Conservation (phyloP, 805 yeast species). For the Metschnikowia vanudenii region DNA sequence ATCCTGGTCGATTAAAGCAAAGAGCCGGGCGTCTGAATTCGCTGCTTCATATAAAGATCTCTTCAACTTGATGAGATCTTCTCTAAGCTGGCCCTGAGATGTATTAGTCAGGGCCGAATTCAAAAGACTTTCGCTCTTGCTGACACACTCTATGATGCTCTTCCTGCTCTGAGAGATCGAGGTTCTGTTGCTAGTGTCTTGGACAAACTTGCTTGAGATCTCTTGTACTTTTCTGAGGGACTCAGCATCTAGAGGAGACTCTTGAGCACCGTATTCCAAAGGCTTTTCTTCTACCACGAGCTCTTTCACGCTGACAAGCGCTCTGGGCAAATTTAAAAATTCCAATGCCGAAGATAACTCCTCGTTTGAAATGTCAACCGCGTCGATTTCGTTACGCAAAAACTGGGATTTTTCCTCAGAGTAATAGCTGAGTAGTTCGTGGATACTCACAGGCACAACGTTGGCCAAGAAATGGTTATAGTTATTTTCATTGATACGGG, state of each 20-base stretch:
- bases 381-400: constrained; percentile 70
- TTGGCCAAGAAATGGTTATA: constrained; percentile 63
- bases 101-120: constrained; percentile 8
- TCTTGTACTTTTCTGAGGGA: constrained; percentile 19
- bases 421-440: constrained; percentile 81
- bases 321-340: constrained; percentile 70
- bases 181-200: constrained; percentile 35
- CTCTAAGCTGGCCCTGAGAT: constrained; percentile 33
- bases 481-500: constrained; percentile 37
- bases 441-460: constrained; percentile 82
- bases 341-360: constrained; percentile 79
- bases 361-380: constrained; percentile 72
- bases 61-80: constrained; percentile 56
- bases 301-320: constrained; percentile 54
- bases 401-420: constrained; percentile 85
- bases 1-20: constrained; percentile 42
- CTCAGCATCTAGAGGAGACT: constrained; percentile 8
- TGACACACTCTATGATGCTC: constrained; percentile 36
- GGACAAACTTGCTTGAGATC: constrained; percentile 26
- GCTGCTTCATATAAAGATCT: constrained; percentile 62
- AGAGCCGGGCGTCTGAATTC: constrained; percentile 54
- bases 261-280: neutral
- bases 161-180: constrained; percentile 32
- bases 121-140: constrained; percentile 30
- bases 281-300: constrained; percentile 22